Evolutionary conservation across 2,329 filamentous ascomycete genomes (phyloP).

Genomic region (Fusarium sp.): DNA sequence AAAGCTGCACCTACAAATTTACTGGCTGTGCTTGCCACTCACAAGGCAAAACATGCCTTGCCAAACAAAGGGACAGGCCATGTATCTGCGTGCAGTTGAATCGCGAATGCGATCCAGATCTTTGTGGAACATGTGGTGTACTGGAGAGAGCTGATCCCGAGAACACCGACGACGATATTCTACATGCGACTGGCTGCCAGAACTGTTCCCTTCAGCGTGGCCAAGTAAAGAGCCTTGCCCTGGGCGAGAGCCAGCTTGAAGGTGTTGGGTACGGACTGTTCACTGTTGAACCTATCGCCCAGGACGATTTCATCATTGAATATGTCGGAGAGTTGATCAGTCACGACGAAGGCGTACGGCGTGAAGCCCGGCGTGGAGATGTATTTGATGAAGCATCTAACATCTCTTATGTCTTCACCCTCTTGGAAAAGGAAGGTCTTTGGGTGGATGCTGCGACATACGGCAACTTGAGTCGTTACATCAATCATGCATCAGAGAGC

Average conservation of each 20-base stretch:
- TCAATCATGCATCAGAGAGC: conserved; percentile 76
- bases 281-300: conserved; percentile 73
- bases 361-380: conserved; percentile 70
- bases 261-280: conserved; percentile 81
- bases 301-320: conserved; percentile 82
- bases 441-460: conserved; percentile 81
- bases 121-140: conserved; percentile 79
- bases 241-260: conserved; percentile 77
- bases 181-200: conserved; percentile 72
- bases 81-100: conserved; percentile 80
- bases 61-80: conserved; percentile 66
- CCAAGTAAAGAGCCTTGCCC: conserved; percentile 71
- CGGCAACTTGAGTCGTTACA: conserved; percentile 85
- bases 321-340: conserved; percentile 84
- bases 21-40: conserved; percentile 74
- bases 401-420: conserved; percentile 73
- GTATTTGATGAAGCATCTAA: conserved; percentile 70
- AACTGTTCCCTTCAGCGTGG: conserved; percentile 80
- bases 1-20: conserved; percentile 71
- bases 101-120: conserved; percentile 82
- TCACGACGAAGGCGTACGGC: conserved; percentile 74
- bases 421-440: conserved; percentile 70
- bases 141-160: conserved; percentile 74
- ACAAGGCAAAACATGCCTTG: conserved; percentile 68
- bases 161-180: conserved; percentile 69